Evolutionary conservation across 768 basidiomycete genomes (phyloP), one percentile per base, ranked within the genome.

Genomic region (Dioszegia crocea): DNA sequence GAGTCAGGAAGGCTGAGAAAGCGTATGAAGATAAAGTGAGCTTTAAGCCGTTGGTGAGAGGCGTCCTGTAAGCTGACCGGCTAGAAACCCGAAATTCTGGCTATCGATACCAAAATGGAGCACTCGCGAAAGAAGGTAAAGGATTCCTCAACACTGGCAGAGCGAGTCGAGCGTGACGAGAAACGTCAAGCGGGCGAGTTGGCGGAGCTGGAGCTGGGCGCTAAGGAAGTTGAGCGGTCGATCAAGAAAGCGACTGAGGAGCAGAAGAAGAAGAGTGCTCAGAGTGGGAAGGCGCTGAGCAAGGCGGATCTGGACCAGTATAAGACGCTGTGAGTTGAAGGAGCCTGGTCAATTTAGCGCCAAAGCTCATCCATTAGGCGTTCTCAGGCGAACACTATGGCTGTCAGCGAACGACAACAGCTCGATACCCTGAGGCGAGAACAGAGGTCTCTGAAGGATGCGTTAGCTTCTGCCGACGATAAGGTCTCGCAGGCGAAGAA

Each of bases 1-100:
- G 79, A 44, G 86, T 94, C 58, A 96, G 96, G 80, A 89, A 87
- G 75, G 87, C 87, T 0, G 93, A 97, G 77, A 97, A 93, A 76
- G 80, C 84, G 0, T 76, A 93, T 9, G 94, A 97, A 59, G 84
- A 82, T 16, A 90, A 89, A 80, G 92, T 87, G 36, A 38, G 81
- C 67, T 21, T 24, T 40, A 8, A 12, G 47, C n/a, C 36, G 30
- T 12, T 38, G 29, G 6, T 19, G 23, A 26, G 53, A 9, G 43
- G 21, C 4, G 16, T n/a, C n/a, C n/a, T n/a, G n/a, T n/a, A 19
- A 52, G 40, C 31, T 43, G 14, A 49, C 16, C 16, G 11, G 29
- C 61, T 33, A 94, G 91, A 84, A 84, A 78, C 93, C 96, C 2
- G 88, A 88, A 46, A 81, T 98, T 1, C 85, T 91, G 26, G 82